Base-by-base conservation (phyloP, 2,329 filamentous ascomycete genomes). In the Hirsutella thompsonii region DNA sequence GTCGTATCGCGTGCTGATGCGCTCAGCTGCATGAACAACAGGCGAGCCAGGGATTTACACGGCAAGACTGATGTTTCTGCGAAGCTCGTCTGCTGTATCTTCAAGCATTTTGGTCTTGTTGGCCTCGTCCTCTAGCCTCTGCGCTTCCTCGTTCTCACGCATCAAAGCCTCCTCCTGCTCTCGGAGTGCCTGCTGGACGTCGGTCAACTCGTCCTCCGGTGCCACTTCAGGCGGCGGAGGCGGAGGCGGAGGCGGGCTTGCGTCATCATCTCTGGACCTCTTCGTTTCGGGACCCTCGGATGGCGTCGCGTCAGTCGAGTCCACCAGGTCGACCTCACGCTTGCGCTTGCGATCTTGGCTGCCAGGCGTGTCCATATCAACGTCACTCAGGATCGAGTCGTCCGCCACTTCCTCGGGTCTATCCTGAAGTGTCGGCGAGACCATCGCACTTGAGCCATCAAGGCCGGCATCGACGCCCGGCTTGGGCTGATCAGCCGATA, bases 301-400 rank as follows among this genome's bases (percentile, higher is more conserved):
- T 1, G 74, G 72, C 1, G 70, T 73, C 32, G 60, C 52, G 30
- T 59, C 64, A 2, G 64, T 61, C 21, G 68, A 68, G 14, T 61
- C 64, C 29, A 47, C 49, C 5, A 48, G 47, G 30, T 60, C 57
- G 1, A 51, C 50, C n/a, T 58, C 57, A 26, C 80, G 71, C 57
- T 86, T 87, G 9, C 82, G 74, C 57, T 87, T 86, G 38, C 73
- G 63, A 20, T 72, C 70, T 20, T 66, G 57, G 41, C 69, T 70
- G 32, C 59, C 62, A 4, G 70, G 68, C 3, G 67, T 68, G 19
- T 52, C 60, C 20, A 48, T 49, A 36, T 64, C 60, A n/a, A 63
- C 60, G 43, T 72, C 68, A 19, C 60, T 63, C 39, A 64, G 54
- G 8, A 51, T 49, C 13, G 56, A 52, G 34, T 64, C 59, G 34